These are phyloP conservation scores for Pharnaceum exiguum DNA, from an alignment of 148 eudicot genomes.

Conservation along the genomic window DNA sequence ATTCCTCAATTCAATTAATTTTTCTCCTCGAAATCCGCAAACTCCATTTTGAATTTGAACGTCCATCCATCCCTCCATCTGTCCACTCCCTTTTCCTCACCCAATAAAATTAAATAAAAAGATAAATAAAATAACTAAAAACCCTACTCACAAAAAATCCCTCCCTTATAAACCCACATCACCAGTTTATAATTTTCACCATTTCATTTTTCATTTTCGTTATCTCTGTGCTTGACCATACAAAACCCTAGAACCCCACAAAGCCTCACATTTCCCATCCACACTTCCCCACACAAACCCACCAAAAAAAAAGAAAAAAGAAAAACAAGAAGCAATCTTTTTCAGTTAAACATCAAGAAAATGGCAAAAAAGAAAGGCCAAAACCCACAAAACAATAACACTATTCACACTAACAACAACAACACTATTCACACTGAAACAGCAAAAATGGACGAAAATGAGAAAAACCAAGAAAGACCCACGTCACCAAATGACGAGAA, in stretches of 20 bases:
- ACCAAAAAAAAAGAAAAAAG: no score
- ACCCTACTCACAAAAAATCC: neutral
- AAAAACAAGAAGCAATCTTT: neutral
- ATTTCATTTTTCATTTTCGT: no score
- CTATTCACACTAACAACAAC: conserved; percentile 13
- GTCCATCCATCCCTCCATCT: conserved; percentile 3
- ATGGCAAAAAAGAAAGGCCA: conserved; percentile 93
- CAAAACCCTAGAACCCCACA: conserved; percentile 14
- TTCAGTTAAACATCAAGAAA: conserved; percentile 10
- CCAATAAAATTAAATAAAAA: no score
- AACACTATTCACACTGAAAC: neutral
- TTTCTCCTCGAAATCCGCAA: conserved; percentile 8
- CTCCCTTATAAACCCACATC: neutral
- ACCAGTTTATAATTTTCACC: neutral
- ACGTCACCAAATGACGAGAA: conserved; percentile 23
- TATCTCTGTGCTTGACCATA: conserved; percentile 6
- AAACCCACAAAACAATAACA: conserved; percentile 34
- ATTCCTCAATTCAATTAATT: neutral
- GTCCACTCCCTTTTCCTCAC: no score
- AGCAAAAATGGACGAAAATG: conserved; percentile 3
- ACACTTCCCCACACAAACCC: neutral
- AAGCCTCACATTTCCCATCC: conserved; percentile 13
- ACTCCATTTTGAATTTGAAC: conserved; percentile 14
- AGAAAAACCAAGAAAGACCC: neutral
- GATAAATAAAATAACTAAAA: conserved; percentile 3